phyloP scores from a whole-genome alignment of 2,329 filamentous ascomycete genomes.

The Aureobasidium sp. region DNA sequence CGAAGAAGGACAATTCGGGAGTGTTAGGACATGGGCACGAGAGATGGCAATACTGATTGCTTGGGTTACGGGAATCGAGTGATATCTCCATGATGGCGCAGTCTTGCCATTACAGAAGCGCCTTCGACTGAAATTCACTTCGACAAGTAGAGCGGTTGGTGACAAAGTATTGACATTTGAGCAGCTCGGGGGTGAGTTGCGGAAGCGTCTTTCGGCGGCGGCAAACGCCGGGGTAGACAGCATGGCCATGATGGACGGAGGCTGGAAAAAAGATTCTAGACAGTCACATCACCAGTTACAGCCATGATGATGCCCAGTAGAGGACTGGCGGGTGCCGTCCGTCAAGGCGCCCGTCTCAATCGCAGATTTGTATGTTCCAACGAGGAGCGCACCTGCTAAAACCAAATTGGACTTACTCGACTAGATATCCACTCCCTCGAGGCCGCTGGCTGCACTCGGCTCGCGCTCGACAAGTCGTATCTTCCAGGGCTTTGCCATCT shows the following conservation, averaged over 20 bases:
- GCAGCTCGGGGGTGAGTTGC: slow-evolving; percentile 7
- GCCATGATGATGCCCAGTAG: slow-evolving; percentile 17
- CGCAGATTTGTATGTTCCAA: slow-evolving; percentile 13
- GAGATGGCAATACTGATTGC: too few species aligned
- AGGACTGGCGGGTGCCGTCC: slow-evolving; percentile 11
- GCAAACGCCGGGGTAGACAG: slow-evolving; percentile 1
- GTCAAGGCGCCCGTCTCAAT: slow-evolving; percentile 8
- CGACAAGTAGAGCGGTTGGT: neutral
- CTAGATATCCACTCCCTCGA: slow-evolving; percentile 8
- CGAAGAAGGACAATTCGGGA: too few species aligned
- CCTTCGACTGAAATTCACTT: neutral
- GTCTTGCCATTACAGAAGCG: neutral
- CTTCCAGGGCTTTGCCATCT: neutral
- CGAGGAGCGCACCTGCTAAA: neutral
- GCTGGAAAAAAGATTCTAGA: neutral
- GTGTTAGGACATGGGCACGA: too few species aligned
- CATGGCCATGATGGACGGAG: neutral
- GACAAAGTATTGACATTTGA: too few species aligned
- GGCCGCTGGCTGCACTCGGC: neutral
- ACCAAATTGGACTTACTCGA: neutral
- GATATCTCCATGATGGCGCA: neutral
- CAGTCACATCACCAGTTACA: neutral
- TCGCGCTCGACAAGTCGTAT: slow-evolving; percentile 1
- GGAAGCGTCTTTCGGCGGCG: neutral
- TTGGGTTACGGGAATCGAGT: too few species aligned